Conservation (phyloP, 2,329 filamentous ascomycete species). For the Pseudocercospora fuligena region DNA sequence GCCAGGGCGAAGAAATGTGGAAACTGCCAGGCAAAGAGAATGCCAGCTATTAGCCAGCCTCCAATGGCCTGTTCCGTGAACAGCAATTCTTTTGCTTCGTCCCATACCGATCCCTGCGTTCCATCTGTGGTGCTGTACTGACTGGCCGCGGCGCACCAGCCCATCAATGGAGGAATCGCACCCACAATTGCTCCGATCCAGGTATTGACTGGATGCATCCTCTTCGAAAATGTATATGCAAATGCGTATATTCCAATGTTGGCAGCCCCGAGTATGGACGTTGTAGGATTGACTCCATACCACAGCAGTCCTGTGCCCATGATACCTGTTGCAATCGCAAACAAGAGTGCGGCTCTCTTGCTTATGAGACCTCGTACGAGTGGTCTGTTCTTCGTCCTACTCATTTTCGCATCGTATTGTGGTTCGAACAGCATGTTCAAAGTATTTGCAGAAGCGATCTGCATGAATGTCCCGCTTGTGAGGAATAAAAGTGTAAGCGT, state of each 20-base stretch:
- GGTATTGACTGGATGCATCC: constrained; percentile 83
- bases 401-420: constrained; percentile 88
- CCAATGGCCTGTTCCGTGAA: constrained; percentile 56
- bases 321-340: constrained; percentile 74
- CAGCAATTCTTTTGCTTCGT: constrained; percentile 41
- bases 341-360: constrained; percentile 71
- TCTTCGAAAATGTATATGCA: constrained; percentile 90
- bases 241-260: constrained; percentile 93
- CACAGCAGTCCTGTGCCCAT: constrained; percentile 76
- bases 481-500: constrained; percentile 92
- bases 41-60: constrained; percentile 83
- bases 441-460: constrained; percentile 88
- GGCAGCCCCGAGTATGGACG: constrained; percentile 78
- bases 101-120: constrained; percentile 28
- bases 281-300: constrained; percentile 91
- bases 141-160: constrained; percentile 92
- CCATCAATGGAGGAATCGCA: constrained; percentile 94
- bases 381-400: constrained; percentile 86
- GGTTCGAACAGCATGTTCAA: constrained; percentile 98
- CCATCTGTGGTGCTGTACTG: constrained; percentile 66
- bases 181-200: constrained; percentile 94
- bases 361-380: constrained; percentile 82
- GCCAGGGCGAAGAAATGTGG: constrained; percentile 96
- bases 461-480: constrained; percentile 81
- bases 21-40: constrained; percentile 96